phyloP scores from a whole-genome alignment of 2,329 filamentous ascomycete species.

The Ceratocystis eucalypticola region DNA sequence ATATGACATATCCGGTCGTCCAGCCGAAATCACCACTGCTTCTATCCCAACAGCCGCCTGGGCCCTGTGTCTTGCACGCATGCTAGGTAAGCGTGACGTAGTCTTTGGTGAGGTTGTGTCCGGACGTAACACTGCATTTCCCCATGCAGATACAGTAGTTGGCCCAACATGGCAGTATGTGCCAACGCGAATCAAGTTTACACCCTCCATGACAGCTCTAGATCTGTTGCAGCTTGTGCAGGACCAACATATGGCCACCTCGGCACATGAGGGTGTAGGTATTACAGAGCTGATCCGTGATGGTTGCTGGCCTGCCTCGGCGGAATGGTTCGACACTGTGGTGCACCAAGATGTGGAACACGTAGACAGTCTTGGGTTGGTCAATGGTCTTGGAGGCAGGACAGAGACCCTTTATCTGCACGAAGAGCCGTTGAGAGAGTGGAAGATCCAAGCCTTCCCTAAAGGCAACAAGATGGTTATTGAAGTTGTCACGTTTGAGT shows the following conservation, averaged over 20 bases:
- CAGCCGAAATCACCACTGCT: slow-evolving; percentile 45
- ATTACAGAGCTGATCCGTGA: slow-evolving; percentile 41
- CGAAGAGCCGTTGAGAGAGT: slow-evolving; percentile 40
- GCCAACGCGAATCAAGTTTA: slow-evolving; percentile 47
- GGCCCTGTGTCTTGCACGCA: slow-evolving; percentile 47
- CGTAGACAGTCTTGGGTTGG: slow-evolving; percentile 40
- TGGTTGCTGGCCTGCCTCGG: slow-evolving; percentile 31
- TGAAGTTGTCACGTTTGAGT: slow-evolving; percentile 47
- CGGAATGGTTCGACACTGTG: slow-evolving; percentile 40
- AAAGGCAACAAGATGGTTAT: slow-evolving; percentile 37
- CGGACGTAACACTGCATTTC: slow-evolving; percentile 45
- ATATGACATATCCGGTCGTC: slow-evolving; percentile 34
- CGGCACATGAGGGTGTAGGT: slow-evolving; percentile 41
- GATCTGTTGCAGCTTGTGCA: slow-evolving; percentile 42
- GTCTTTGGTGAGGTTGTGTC: slow-evolving; percentile 54
- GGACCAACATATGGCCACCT: slow-evolving; percentile 43
- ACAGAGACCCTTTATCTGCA: slow-evolving; percentile 49
- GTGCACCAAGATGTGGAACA: slow-evolving; percentile 49
- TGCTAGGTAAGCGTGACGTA: slow-evolving; percentile 40
- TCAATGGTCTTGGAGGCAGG: slow-evolving; percentile 27
- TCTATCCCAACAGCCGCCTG: slow-evolving; percentile 55
- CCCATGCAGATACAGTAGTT: slow-evolving; percentile 38
- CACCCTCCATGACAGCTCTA: slow-evolving; percentile 34
- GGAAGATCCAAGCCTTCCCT: slow-evolving; percentile 49
- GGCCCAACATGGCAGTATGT: slow-evolving; percentile 57